A percentile compares a stretch with the other conserved stretches of the same genome.
Evolutionary conservation across 352 stramenopile species (phyloP).

Genomic region (Phytopythium ostracodes): DNA sequence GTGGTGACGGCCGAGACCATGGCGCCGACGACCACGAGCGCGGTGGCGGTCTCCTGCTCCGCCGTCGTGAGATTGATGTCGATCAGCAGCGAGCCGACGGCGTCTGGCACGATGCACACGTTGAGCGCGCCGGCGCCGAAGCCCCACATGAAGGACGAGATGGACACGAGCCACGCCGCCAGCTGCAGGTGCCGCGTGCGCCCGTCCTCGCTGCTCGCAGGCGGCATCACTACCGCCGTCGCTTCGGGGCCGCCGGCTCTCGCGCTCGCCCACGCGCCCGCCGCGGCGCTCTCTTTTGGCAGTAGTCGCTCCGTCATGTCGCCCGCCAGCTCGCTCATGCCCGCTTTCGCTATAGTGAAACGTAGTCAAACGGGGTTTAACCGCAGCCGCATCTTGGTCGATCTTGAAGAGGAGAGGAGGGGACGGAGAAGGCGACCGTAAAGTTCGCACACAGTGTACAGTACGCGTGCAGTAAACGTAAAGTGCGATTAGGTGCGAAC

Average conservation of each 20-base stretch:
- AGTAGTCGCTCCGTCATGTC: constrained; percentile 42
- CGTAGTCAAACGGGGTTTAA: neutral
- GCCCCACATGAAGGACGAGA: constrained; percentile 82
- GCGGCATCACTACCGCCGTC: neutral
- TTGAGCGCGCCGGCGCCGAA: constrained; percentile 70
- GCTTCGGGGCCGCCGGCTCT: neutral
- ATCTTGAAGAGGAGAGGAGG: neutral
- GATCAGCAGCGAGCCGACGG: constrained; percentile 58
- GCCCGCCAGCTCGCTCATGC: constrained; percentile 16
- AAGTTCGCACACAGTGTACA: constrained; percentile 2
- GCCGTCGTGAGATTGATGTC: constrained; percentile 70
- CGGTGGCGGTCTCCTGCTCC: constrained; percentile 72
- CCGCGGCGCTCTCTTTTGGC: constrained; percentile 12
- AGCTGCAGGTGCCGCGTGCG: constrained; percentile 36
- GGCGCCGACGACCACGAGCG: constrained; percentile 69
- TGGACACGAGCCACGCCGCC: constrained; percentile 52
- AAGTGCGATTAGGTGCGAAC: neutral
- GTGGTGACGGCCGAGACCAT: constrained; percentile 58
- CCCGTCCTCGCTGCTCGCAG: neutral
- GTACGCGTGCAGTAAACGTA: too few relatives aligned
- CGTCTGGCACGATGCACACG: constrained; percentile 73
- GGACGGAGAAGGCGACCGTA: neutral
- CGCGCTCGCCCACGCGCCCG: neutral
- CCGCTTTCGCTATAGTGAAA: neutral
- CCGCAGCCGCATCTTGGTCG: neutral